Evolutionary conservation across 257 asterid genomes (phyloP).

Genomic region (Cinchona pubescens): DNA sequence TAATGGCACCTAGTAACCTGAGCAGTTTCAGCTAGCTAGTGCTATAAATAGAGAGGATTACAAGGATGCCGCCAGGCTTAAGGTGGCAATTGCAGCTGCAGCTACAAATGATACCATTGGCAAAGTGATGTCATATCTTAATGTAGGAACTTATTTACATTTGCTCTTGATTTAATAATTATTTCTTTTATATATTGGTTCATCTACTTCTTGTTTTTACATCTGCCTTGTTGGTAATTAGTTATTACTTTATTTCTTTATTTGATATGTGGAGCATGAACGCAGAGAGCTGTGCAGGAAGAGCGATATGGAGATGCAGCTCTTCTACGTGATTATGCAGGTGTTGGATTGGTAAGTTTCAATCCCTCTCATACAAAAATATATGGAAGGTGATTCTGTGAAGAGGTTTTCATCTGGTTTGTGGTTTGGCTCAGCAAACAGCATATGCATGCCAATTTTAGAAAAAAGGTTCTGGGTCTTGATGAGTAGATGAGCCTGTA

Average conservation of each 20-base stretch:
- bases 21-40: constrained; percentile 64
- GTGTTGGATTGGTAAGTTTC: constrained; percentile 84
- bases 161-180: neutral
- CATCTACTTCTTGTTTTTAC: neutral
- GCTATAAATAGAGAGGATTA: constrained; percentile 80
- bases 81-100: constrained; percentile 96
- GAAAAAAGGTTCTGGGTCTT: neutral
- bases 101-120: constrained; percentile 81
- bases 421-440: neutral
- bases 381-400: neutral
- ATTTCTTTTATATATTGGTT: neutral
- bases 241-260: neutral
- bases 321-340: constrained; percentile 77
- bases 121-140: constrained; percentile 70
- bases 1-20: constrained; percentile 18
- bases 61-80: constrained; percentile 83
- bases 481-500: neutral
- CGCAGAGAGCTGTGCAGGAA: constrained; percentile 79
- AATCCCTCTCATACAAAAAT: neutral
- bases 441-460: neutral
- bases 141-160: constrained; percentile 41
- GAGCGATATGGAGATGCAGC: constrained; percentile 86
- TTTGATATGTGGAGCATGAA: constrained; percentile 20
- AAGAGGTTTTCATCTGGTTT: neutral
- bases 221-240: neutral